Evolutionary conservation across 2,329 filamentous ascomycete species (phyloP), one percentile per base, ranked within the genome.

Genomic region (Exophiala lecanii-corni): DNA sequence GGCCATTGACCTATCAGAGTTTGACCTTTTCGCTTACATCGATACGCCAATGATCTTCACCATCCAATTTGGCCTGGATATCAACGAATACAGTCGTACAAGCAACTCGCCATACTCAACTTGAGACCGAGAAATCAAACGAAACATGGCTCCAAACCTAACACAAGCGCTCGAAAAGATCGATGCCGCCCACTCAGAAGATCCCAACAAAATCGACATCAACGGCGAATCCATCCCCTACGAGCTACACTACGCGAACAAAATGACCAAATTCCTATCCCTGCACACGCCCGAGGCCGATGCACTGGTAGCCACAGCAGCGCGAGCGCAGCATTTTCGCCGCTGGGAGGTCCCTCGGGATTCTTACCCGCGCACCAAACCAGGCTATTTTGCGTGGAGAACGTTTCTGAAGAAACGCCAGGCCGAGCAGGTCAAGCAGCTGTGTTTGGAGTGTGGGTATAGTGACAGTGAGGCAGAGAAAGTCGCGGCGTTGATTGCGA

Each of bases 241-340:
- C 65, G 88, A 94, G 65, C 79, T 91, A 1, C 81, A 88, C 68
- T 94, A 94, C 61, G 86, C 87, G 5, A 73, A 75, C 38, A 81
- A 87, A 63, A 89, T 89, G 83, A 87, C 83, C 38, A 66, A 70
- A 21, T 92, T 85, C 73, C 80, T 94, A 21, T 60, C 70, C 6
- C 66, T 73, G 12, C 78, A 81, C 49, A 65, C 67, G 6, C 79
- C 85, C 0, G 55, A 70, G 19, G 81, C 86, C 1, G 79, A 82
- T 2, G 38, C 80, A 82, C 65, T 77, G 17, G 72, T 94, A 41
- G 79, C 79, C 50, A 72, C 92, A 35, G 88, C 88, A 13, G 84
- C 89, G 53, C 81, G 86, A 53, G 87, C 86, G 9, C 88, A 94
- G 63, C 88, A 94, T 64, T 86, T 94, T 57, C 78, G 82, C 40